Base-by-base conservation (phyloP, 1,284 basidiomycete genomes). In the Irpex sp. region DNA sequence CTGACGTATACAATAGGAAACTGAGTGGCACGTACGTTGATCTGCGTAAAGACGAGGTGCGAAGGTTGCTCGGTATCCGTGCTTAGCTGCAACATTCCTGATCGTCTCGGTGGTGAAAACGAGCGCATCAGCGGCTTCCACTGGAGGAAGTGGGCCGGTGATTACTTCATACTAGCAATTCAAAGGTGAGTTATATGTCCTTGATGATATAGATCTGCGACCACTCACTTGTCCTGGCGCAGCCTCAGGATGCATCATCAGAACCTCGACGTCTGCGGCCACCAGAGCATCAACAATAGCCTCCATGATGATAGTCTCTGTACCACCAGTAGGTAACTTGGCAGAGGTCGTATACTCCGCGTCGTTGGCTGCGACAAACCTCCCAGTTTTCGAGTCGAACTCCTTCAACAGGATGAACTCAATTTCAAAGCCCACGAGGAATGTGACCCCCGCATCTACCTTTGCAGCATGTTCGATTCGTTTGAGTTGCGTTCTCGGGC, bases 71-170 rank as follows among this genome's bases (percentile, higher is more conserved):
- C 78, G 81, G n/a, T 90, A 72, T 6, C 83, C 84, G 68, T 91
- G 80, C 69, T 86, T 88, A 55, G 74, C 75, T 57, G 88, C 85
- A 31, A 88, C 74, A 66, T 90, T 86, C 68, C 76, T 78, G 58
- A 92, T 88, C 4, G 82, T 88, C 71, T 91, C 86, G 4, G 86
- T 82, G 0, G 87, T 91, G 68, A 83, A 80, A 8, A 90, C 75
- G 36, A 91, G 75, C 0, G 87, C 85, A 66, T 92, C 90, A 1
- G 83, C 86, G 1, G 88, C 86, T 66, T 87, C 79, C 3, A 92
- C 72, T 0, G 88, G 89, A 1, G 81, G 69, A 36, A 90, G 72
- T 2, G 89, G 87, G 0, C 86, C 87, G 0, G 87, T 89, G 31
- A 87, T 77, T 13, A 91, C 71, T 72, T 91, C 88, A 64, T 85